Evolutionary conservation across 208 protist genomes (phyloP).

Genomic region (Naegleria gruberi): DNA sequence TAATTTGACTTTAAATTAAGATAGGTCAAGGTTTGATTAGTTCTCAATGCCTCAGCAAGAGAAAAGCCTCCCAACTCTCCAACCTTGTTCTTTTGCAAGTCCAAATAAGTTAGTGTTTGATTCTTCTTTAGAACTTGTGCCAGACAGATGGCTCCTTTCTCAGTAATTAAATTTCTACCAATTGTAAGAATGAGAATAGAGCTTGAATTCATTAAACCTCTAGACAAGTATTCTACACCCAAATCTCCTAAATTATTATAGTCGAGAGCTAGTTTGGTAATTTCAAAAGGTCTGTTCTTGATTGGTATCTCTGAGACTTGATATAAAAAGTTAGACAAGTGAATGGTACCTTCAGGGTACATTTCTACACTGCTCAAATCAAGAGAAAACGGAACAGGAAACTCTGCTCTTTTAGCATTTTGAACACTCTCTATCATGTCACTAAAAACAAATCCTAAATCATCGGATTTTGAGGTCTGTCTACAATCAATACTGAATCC

Average conservation of each 20-base stretch:
- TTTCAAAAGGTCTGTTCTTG: neutral
- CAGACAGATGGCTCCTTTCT: constrained; percentile 48
- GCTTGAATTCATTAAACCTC: neutral
- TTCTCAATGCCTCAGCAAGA: constrained; percentile 57
- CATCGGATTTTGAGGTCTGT: neutral
- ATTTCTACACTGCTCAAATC: neutral
- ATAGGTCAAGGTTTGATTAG: constrained; percentile 52
- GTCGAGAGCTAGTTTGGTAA: neutral
- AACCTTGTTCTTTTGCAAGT: constrained; percentile 59
- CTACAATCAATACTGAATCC: neutral
- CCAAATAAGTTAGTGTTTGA: constrained; percentile 44
- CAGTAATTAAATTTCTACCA: neutral
- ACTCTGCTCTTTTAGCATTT: neutral
- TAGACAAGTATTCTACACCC: neutral
- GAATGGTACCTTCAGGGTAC: neutral
- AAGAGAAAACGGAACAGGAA: neutral
- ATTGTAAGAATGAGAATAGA: neutral
- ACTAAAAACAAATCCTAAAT: neutral
- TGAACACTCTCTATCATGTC: neutral
- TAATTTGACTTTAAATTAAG: constrained; percentile 63
- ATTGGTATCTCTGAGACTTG: no score
- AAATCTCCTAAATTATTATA: neutral
- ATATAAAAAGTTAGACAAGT: neutral
- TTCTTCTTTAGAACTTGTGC: constrained; percentile 60
- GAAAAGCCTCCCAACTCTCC: constrained; percentile 56